These are phyloP conservation scores for Zygosaccharomyces bailii DNA, from an alignment of 805 yeast genomes.

Conservation along the genomic window DNA sequence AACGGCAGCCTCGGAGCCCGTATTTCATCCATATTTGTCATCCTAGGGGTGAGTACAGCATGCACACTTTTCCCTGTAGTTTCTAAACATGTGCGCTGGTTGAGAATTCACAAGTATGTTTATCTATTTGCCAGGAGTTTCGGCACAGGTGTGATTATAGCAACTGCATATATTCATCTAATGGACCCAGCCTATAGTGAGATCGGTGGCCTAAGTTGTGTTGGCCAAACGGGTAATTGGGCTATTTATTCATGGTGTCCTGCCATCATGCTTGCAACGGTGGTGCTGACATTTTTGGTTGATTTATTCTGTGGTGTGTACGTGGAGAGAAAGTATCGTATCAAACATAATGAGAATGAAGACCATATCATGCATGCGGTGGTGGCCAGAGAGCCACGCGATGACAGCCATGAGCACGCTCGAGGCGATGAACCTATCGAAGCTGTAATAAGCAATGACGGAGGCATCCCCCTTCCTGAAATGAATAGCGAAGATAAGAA, in stretches of 20 bases:
- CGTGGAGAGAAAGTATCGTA: slow-evolving; percentile 39
- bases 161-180: slow-evolving; percentile 71
- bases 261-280: slow-evolving; percentile 43
- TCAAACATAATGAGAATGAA: slow-evolving; percentile 25
- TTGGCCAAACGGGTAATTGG: slow-evolving; percentile 45
- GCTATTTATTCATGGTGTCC: slow-evolving; percentile 45
- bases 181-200: slow-evolving; percentile 49
- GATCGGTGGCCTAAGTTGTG: slow-evolving; percentile 36
- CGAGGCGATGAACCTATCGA: not conserved
- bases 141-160: slow-evolving; percentile 75
- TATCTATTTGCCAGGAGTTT: slow-evolving; percentile 42
- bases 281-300: slow-evolving; percentile 40
- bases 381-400: slow-evolving; percentile 9
- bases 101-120: slow-evolving; percentile 41
- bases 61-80: slow-evolving; percentile 46
- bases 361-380: slow-evolving; percentile 22
- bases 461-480: not conserved
- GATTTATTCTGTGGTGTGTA: slow-evolving; percentile 42
- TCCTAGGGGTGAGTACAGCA: slow-evolving; percentile 47
- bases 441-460: not conserved
- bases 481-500: slow-evolving; percentile 3
- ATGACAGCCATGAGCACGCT: not conserved
- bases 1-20: slow-evolving; percentile 46
- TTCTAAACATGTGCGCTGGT: slow-evolving; percentile 39
- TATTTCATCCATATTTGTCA: slow-evolving; percentile 59